These are phyloP conservation scores for Cryphonectria japonica DNA, from an alignment of 2,329 filamentous ascomycete species.

Conservation along the genomic window DNA sequence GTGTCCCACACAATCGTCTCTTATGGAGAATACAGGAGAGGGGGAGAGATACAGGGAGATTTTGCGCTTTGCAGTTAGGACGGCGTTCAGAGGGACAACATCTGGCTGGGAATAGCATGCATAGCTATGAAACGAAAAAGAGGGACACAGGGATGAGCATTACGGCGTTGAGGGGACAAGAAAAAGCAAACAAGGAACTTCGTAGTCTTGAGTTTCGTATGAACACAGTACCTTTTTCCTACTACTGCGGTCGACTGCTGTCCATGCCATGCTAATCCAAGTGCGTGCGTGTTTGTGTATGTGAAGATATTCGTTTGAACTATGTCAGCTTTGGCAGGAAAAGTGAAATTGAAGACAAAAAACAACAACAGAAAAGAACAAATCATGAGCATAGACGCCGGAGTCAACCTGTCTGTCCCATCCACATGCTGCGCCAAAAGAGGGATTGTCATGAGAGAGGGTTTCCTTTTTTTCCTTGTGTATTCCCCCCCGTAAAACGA, in stretches of 20 bases:
- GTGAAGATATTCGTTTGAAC: background rate
- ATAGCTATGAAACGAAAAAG: conserved; percentile 13
- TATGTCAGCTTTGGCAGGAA: background rate
- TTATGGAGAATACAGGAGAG: background rate
- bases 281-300: background rate
- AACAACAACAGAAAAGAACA: background rate
- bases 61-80: conserved; percentile 14
- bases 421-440: conserved; percentile 1
- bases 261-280: background rate
- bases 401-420: background rate
- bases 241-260: background rate
- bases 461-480: background rate
- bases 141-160: background rate
- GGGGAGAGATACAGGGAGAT: background rate
- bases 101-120: conserved; percentile 20
- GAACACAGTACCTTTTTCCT: background rate
- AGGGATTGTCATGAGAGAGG: background rate
- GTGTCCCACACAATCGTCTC: background rate
- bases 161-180: background rate
- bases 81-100: conserved; percentile 17
- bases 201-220: background rate
- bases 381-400: background rate
- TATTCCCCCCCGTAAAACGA: background rate
- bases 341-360: background rate
- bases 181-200: background rate